Base-by-base conservation (phyloP, 148 eudicot species). In the Camellia granthamiana region DNA sequence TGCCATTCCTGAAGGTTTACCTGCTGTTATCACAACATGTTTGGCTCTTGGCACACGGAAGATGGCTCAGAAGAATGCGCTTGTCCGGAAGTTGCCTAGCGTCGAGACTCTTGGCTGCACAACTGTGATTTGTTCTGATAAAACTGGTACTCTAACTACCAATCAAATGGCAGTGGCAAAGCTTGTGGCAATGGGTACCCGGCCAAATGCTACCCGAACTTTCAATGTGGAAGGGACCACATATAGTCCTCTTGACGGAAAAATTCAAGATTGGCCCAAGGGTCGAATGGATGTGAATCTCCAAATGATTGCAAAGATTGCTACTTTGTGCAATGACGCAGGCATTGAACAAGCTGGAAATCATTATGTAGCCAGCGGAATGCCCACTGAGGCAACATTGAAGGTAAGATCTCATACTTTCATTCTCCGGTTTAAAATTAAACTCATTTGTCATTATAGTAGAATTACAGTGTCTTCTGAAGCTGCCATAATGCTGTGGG, bases 381-480 rank as follows among this genome's bases (percentile, higher is more conserved):
- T 90, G 93, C 93, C 91, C 62, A 90, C 93, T 79, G 93, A 90
- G 88, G 93, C 93, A 85, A 90, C 91, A 15, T 79, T 90, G 62
- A 90, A 90, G 93, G 93, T 90, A 70, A 83, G 82, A 67, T 38
- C 18, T 23, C 3, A 0, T 23, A 49, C 4, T 61, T 7, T 21
- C 43, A n/a, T 56, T 11, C 12, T 56, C 38, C 38, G 38, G 38
- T 30, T 30, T 30, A 30, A 30, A 30, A 30, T 30, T 30, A 30
- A 30, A 30, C 3, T 5, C 23, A n/a, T 2, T 62, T 62, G 65
- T 18, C 21, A 0, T 62, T 62, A 23, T 6, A 19, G 74, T 69
- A 18, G 56, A 70, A 12, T 11, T 51, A 1, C 18, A 72, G n/a
- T 54, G 61, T 54, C 60, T 72, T 52, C 61, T 19, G 41, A 30